A percentile compares a stretch with the other conserved stretches of the same genome.
Evolutionary conservation across 352 stramenopile species (phyloP).

Genomic region (Thraustotheca clavata): DNA sequence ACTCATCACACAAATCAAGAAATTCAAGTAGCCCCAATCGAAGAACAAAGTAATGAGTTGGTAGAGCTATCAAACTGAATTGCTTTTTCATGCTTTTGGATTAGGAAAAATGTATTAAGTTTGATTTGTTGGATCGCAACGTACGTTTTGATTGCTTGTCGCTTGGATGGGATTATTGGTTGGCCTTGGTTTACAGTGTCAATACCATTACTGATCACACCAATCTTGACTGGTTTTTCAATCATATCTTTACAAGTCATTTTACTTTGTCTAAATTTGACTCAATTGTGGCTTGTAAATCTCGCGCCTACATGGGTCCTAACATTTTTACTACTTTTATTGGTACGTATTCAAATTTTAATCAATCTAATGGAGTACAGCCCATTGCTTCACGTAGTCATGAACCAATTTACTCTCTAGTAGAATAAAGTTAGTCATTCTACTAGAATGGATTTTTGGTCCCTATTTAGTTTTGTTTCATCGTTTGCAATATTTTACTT

Average conservation of each 20-base stretch:
- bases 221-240: neutral
- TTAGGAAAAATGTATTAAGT: neutral
- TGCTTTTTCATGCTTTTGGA: neutral
- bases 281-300: neutral
- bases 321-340: neutral
- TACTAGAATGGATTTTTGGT: neutral
- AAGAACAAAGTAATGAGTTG: neutral
- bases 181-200: neutral
- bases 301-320: conserved; percentile 1
- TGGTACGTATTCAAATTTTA: neutral
- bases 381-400: neutral
- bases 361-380: neutral
- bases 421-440: neutral
- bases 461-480: neutral
- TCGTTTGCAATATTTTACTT: neutral
- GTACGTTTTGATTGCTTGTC: neutral
- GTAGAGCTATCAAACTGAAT: neutral
- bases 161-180: neutral
- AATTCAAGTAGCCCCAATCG: neutral
- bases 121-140: neutral
- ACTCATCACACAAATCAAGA: neutral
- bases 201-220: neutral
- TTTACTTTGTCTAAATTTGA: neutral
- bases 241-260: neutral
- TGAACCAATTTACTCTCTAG: neutral